A percentile compares a stretch with the other conserved stretches of the same genome.
Evolutionary conservation across 352 stramenopile species (phyloP).

Genomic region (Phytophthora sp.): DNA sequence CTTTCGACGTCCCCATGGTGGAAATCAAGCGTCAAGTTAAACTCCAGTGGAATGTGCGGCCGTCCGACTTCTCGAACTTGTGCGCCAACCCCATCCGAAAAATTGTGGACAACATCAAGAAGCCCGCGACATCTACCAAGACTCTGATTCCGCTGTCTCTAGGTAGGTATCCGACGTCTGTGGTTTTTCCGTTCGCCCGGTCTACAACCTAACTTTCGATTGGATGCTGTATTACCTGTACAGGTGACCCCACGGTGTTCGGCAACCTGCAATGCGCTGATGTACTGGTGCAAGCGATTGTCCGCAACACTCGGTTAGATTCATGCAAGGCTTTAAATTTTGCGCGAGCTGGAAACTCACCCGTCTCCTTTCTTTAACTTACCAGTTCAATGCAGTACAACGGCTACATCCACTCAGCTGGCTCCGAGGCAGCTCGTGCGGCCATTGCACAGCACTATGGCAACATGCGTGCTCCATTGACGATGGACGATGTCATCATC

Average conservation of each 20-base stretch:
- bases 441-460: conserved; percentile 91
- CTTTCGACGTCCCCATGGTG: conserved; percentile 28
- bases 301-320: conserved; percentile 65
- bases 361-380: not conserved
- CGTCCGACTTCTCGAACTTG: conserved; percentile 72
- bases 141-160: conserved; percentile 93
- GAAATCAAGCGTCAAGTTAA: conserved; percentile 45
- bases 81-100: conserved; percentile 93
- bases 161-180: conserved; percentile 47
- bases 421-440: conserved; percentile 79
- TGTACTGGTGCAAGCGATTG: conserved; percentile 81
- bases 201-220: not conserved
- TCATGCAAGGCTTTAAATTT: not conserved
- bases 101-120: conserved; percentile 96
- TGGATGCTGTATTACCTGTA: not conserved
- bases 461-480: conserved; percentile 56
- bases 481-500: conserved; percentile 94
- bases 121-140: conserved; percentile 86
- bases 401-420: conserved; percentile 94
- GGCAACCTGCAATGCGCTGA: conserved; percentile 92
- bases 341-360: not conserved
- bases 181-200: not conserved
- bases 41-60: conserved; percentile 66
- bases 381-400: conserved; percentile 85
- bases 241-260: conserved; percentile 93